Evolutionary conservation across 2,329 filamentous ascomycete species (phyloP), one percentile per base, ranked within the genome.

Genomic region (Fusarium sp.): DNA sequence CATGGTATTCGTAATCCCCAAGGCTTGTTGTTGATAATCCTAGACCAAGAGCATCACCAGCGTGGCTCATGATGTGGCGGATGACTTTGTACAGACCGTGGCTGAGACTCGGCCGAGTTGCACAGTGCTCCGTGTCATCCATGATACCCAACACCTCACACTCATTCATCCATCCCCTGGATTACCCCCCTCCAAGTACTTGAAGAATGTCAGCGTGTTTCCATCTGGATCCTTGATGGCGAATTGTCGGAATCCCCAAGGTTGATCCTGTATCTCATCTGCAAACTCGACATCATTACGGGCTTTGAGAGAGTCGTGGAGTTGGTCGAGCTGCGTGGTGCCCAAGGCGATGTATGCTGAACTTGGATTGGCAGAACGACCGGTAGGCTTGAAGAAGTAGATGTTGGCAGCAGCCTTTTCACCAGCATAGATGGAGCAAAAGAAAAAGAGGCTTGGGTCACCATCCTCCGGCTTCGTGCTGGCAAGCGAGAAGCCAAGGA

Each of bases 191-290:
- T 73, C 71, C 9, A 72, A 16, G 37, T 66, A 74, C 47, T 66
- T 74, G 71, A 74, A 74, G 22, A 74, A 72, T 14, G 61, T 74
- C 64, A 74, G 61, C 34, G 50, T 62, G 20, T 72, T 74, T 13
- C 58, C 54, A 47, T 74, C 64, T 13, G 71, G 71, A 27, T 72
- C 64, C 18, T 66, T 63, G 64, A 74, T 66, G 65, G 52, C 58
- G 27, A 74, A 74, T 18, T 74, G 71, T n/a, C 71, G 64, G 61
- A 62, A 74, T 2, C 61, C 71, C 71, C 71, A 73, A 5, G 64
- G 45, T 65, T 69, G 66, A 63, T 74, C 61, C 34, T 72, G 61
- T 24, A 74, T 35, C 18, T 60, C 57, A 4, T 74, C 61, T 20
- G 60, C 58, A 35, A 74, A 69, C 18, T 64, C 38, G n/a, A 68